Evolutionary conservation across 495 filamentous ascomycete genomes (phyloP).

Genomic region (Aspergillus olivimuriae): DNA sequence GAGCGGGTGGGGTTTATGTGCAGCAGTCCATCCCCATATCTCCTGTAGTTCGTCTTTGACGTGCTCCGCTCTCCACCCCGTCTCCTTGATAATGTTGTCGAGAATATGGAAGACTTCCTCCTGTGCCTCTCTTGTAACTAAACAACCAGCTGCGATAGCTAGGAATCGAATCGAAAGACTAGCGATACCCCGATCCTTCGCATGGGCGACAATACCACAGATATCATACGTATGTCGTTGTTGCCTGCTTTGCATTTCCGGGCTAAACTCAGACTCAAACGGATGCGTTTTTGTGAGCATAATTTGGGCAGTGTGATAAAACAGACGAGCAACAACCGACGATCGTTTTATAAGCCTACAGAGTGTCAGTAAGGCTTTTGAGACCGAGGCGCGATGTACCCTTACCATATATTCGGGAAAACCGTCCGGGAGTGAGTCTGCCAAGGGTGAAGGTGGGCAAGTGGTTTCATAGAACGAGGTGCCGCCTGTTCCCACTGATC

Average conservation of each 20-base stretch:
- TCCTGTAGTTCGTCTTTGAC: conserved; percentile 62
- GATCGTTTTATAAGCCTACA: conserved; percentile 74
- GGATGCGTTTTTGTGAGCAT: conserved; percentile 80
- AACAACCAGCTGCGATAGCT: conserved; percentile 67
- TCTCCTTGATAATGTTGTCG: conserved; percentile 64
- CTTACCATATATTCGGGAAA: conserved; percentile 84
- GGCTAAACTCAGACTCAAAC: conserved; percentile 40
- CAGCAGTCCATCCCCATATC: conserved; percentile 67
- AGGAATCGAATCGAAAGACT: conserved; percentile 73
- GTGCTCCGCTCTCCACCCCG: conserved; percentile 68
- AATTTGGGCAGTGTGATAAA: conserved; percentile 82
- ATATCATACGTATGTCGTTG: conserved; percentile 70
- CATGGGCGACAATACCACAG: conserved; percentile 82
- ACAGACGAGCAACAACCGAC: conserved; percentile 74
- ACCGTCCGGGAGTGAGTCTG: conserved; percentile 61
- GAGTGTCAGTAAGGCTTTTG: conserved; percentile 3
- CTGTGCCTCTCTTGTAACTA: conserved; percentile 65
- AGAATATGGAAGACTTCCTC: conserved; percentile 78
- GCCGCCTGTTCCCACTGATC: conserved; percentile 73
- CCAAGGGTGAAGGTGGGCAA: conserved; percentile 66
- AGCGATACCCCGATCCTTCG: conserved; percentile 72
- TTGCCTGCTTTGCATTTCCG: conserved; percentile 62
- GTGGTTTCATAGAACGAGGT: conserved; percentile 81
- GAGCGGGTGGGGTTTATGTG: conserved; percentile 10
- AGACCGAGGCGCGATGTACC: background rate